Base-by-base conservation (phyloP, 164 flowering plant species). In the Dillenia turbinata region DNA sequence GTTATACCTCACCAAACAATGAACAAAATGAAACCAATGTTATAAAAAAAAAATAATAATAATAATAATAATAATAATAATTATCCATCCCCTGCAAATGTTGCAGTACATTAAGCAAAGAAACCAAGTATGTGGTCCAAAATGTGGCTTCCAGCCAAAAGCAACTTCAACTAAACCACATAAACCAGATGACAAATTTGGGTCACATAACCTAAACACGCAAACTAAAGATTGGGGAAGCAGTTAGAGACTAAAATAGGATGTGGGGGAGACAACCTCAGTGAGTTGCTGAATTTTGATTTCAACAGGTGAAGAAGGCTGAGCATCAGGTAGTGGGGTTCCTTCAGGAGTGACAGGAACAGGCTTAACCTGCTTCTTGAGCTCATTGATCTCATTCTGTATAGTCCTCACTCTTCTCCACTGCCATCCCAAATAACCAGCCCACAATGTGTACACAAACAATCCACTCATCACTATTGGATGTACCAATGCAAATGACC, bases 371-470 rank as follows among this genome's bases (percentile, higher is more conserved):
- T 85, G 83, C 78, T 89, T 93, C 85, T 89, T 90, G 49, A 93
- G 85, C 79, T 87, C 92, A 66, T 73, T 86, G 60, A 93, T 84
- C 77, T 93, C 96, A 61, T 76, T 76, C 74, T 88, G 98, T 11
- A 78, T 72, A 0, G 98, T 90, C 66, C 98, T 63, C 2, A 88
- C 90, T n/a, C 97, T 70, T 60, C 97, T 72, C 98, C 98, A 93
- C 67, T 93, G 97, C 98, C 98, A 93, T 1, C 98, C 98, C 54
- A 93, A 68, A 71, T 87, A 90, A 5, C 97, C 97, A 26, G 92
- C 85, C 80, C 84, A 90, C 68, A 93, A 60, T 2, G 97, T 93
- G 72, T 85, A 85, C n/a, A 78, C 45, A 71, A 93, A 90, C 69
- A 93, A 70, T 9, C 88, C 60, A 33, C 79, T 77, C 97, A 93